Evolutionary conservation across 345 rosid species (phyloP), one percentile per base, ranked within the genome.

Genomic region (Aquilaria yunnanensis): DNA sequence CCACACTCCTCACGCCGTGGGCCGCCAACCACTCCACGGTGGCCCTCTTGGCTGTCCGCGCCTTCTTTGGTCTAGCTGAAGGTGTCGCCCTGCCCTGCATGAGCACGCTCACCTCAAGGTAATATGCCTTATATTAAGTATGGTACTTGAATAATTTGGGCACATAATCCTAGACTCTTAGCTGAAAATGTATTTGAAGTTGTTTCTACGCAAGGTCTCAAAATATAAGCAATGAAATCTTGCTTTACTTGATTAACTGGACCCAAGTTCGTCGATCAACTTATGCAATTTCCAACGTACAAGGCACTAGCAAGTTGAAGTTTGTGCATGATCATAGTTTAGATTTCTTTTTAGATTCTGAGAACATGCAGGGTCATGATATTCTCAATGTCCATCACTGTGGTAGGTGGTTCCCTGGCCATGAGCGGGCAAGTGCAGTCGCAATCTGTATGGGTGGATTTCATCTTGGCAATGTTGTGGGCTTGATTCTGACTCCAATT

Each of bases 391-490:
- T 6, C 12, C 32, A 49, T 10, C 29, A 12, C 45, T 37, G 9
- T 29, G 14, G 2, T 57, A 88, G 96, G 77, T 93, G 99, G 97
- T 90, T 88, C 65, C 97, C 97, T 4, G 78, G 67, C 32, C 68
- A 88, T 9, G 95, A 90, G 74, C 75, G 99, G 60, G 96, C 99
- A 32, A 86, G 81, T 73, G 97, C 99, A 33, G 87, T 94, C 51
- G 99, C 94, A 23, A 71, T 93, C 55, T 88, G 94, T 0, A 93
- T 93, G 98, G 98, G 85, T 4, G 98, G 98, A 58, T 93, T 93
- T 77, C 98, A 93, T 81, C 84, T 90, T 2, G 98, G 98, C 49
- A 93, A 90, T 43, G 97, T 93, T 0, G 71, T 70, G n/a, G 98
- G 98, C 57, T 67, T 93, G 48, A 32, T 93, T 57, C 70, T 90